Evolutionary conservation across 148 eudicot genomes (phyloP), one percentile per base, ranked within the genome.

Genomic region (Fallopia convolvulus): DNA sequence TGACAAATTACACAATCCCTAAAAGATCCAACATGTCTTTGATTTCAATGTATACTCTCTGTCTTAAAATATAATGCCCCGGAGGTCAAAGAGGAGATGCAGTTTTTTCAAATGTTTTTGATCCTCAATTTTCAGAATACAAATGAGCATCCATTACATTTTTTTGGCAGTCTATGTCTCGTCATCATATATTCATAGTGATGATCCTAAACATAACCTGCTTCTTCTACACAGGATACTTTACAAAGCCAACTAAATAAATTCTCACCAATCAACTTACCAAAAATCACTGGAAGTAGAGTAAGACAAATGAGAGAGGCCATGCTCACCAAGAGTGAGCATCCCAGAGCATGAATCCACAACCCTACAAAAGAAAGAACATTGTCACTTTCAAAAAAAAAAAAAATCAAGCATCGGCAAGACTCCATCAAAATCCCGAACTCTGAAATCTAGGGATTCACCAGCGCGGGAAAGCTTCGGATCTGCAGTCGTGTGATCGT

Each of bases 311-410:
- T 86, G 77, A 94, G 91, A 36, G 99, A 94, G 91, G 99, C 99
- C 94, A 92, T 83, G 96, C 99, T 94, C 79, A 94, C 97, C 89
- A 94, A 81, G 40, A 94, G 87, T 50, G 97, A 94, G 85, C 97
- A 94, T 17, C 92, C 99, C 92, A 92, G 85, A 20, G 99, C 97
- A 83, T 81, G 42, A 70, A 91, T 75, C 97, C 97, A 94, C 78
- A 94, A 89, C 47, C 92, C 99, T 94, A 12, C 40, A 70, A 21
- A 8, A 47, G 56, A 32, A 5, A 53, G 55, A 48, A 40, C n/a
- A 42, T 50, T 36, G 65, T 30, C 71, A 5, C 12, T 73, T 73
- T 73, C 0, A 44, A 40, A 60, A 61, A 18, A 2, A 44, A 40
- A 60, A 61, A 18, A 2, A 44, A 40, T 6, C 14, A 71, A 71